These are phyloP conservation scores for Gomphus bonarii DNA, from an alignment of 1,284 basidiomycete species.

Conservation along the genomic window DNA sequence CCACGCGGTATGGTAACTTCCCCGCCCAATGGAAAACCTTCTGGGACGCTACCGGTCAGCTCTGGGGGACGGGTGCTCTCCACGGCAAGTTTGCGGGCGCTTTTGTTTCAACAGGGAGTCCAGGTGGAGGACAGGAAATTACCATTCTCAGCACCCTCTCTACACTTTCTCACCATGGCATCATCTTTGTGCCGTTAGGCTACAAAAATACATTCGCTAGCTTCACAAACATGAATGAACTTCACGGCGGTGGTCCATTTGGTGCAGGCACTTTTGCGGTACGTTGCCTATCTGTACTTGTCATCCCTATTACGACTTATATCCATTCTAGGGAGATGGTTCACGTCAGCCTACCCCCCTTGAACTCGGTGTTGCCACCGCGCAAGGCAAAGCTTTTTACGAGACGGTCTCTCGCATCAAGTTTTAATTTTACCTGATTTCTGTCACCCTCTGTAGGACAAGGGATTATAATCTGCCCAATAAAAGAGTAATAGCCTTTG, in stretches of 20 bases:
- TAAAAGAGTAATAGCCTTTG: neutral
- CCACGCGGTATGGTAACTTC: conserved; percentile 68
- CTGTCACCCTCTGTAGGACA: neutral
- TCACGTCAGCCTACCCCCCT: conserved; percentile 48
- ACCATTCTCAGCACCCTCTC: conserved; percentile 60
- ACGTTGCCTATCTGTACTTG: neutral
- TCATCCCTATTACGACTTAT: neutral
- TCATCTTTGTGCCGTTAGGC: conserved; percentile 72
- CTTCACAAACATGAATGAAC: conserved; percentile 48
- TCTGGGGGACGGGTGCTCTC: conserved; percentile 68
- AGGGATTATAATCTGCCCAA: neutral
- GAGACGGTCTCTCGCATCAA: conserved; percentile 25
- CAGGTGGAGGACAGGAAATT: conserved; percentile 66
- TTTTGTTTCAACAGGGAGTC: conserved; percentile 58
- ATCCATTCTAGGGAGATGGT: conserved; percentile 55
- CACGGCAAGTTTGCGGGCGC: conserved; percentile 73
- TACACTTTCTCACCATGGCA: conserved; percentile 73
- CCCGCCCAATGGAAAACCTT: conserved; percentile 41
- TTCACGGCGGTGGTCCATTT: conserved; percentile 55
- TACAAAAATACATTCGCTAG: conserved; percentile 52
- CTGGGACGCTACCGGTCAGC: conserved; percentile 72
- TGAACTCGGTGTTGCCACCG: conserved; percentile 55
- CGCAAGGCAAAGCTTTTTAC: conserved; percentile 58
- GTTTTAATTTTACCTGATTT: neutral
- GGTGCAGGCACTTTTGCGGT: conserved; percentile 14